Evolutionary conservation across 140 eudicot genomes (phyloP), one percentile per base, ranked within the genome.

Genomic region (Senecio squalidus): DNA sequence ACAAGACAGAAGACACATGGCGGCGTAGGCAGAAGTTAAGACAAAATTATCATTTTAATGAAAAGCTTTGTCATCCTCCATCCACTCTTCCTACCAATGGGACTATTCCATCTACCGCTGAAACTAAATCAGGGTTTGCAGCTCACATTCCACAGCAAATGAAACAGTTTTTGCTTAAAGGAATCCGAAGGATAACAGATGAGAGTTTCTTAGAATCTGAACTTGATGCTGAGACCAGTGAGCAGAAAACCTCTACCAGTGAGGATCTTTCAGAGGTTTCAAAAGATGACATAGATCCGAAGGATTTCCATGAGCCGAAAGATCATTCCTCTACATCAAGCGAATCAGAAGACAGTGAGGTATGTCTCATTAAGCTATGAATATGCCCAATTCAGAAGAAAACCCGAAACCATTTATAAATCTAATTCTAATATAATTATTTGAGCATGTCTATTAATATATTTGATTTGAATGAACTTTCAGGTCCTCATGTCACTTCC

Each of bases 401-500:
- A 29, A 54, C 58, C 58, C 40, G 40, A 5, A 6, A 7, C 41
- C 41, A 34, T 11, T 34, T 34, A 34, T 34, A 36, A n/a, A n/a
- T n/a, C n/a, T n/a, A n/a, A n/a, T n/a, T n/a, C 17, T 15, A 16
- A 45, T 1, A 45, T 45, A 18, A 45, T 13, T 26, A 53, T 41
- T 17, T 54, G 15, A n/a, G 55, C 69, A 17, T 57, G 46, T 48
- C n/a, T 66, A 3, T 58, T 48, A 26, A 55, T 62, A 53, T 64
- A 44, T 66, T 59, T 54, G 46, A 21, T 31, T 20, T 70, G 59
- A 30, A 70, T 60, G 23, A 22, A 36, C 60, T 69, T 79, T 71
- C 96, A 92, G 98, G 96, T 93, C 67, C 87, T 93, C 47, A 33
- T 76, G 87, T 83, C 93, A 53, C 76, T 93, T 41, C 95, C 96